Conservation (phyloP, 495 filamentous ascomycete species). For the Trichoderma virens region DNA sequence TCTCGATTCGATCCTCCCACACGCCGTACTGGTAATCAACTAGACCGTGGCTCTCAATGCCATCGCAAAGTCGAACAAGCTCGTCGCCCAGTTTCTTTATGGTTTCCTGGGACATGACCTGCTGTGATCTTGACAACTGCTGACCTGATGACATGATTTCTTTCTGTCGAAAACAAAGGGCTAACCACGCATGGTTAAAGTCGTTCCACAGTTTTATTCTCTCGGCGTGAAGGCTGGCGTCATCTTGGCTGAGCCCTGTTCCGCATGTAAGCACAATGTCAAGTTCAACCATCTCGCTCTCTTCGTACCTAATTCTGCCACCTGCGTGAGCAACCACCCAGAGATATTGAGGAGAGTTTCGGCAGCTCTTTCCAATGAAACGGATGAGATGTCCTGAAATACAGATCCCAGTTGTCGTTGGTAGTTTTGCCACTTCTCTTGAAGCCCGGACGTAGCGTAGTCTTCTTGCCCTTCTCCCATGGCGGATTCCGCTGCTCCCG, state of each 20-base stretch:
- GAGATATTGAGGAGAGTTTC: conserved; percentile 69
- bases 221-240: conserved; percentile 59
- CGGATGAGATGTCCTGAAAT: conserved; percentile 66
- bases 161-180: conserved; percentile 77
- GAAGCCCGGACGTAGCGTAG: conserved; percentile 31
- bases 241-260: conserved; percentile 52
- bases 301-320: conserved; percentile 71
- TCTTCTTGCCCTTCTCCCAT: conserved; percentile 35
- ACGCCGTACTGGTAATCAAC: conserved; percentile 98
- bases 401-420: conserved; percentile 63
- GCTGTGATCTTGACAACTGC: conserved; percentile 52
- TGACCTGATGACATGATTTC: conserved; percentile 61
- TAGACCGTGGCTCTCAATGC: conserved; percentile 77
- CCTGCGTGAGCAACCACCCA: conserved; percentile 76
- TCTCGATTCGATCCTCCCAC: conserved; percentile 88
- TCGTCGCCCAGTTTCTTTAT: conserved; percentile 77
- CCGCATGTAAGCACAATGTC: conserved; percentile 4
- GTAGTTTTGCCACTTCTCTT: conserved; percentile 67
- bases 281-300: conserved; percentile 17
- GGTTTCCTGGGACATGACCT: conserved; percentile 56
- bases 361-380: conserved; percentile 66
- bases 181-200: conserved; percentile 92
- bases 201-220: conserved; percentile 83
- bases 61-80: conserved; percentile 73
- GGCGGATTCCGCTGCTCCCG: conserved; percentile 34